Evolutionary conservation across 1,139 yeast genomes (phyloP).

Genomic region (Blastobotrys serpentis): DNA sequence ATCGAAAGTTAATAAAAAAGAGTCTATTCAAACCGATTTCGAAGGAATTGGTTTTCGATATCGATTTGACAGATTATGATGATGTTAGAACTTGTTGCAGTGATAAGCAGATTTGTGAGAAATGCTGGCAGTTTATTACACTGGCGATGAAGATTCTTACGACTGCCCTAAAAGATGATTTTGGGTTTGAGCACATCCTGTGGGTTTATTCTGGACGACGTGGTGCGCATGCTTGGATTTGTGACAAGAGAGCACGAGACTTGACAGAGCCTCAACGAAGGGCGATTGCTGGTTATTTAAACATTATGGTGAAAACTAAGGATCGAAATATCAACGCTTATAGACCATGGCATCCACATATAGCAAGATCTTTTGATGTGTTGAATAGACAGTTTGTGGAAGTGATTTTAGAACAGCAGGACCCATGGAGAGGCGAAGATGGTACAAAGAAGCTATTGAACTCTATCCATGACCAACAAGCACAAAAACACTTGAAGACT

Average conservation of each 20-base stretch:
- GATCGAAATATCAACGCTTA: slow-evolving; percentile 52
- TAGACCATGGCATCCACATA: slow-evolving; percentile 88
- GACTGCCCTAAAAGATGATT: slow-evolving; percentile 72
- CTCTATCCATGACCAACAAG: slow-evolving; percentile 56
- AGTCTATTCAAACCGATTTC: slow-evolving; percentile 74
- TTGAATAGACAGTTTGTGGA: slow-evolving; percentile 63
- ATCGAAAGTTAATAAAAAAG: slow-evolving; percentile 76
- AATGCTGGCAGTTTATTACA: slow-evolving; percentile 94
- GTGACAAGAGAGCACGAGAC: slow-evolving; percentile 76
- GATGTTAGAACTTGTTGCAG: slow-evolving; percentile 90
- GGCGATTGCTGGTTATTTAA: slow-evolving; percentile 80
- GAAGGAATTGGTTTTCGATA: slow-evolving; percentile 92
- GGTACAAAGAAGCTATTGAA: slow-evolving; percentile 57
- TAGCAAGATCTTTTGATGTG: slow-evolving; percentile 62
- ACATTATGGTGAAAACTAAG: slow-evolving; percentile 54
- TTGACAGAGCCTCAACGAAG: slow-evolving; percentile 72
- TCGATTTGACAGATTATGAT: slow-evolving; percentile 96
- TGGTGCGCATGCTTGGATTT: slow-evolving; percentile 99
- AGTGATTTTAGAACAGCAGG: slow-evolving; percentile 73
- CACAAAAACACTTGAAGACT: slow-evolving; percentile 51
- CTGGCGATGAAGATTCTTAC: slow-evolving; percentile 80
- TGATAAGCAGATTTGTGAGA: slow-evolving; percentile 78
- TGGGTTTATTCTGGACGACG: slow-evolving; percentile 99
- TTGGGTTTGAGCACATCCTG: slow-evolving; percentile 79
- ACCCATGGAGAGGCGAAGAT: slow-evolving; percentile 67